A percentile compares a stretch with the other conserved stretches of the same genome.
Evolutionary conservation across 495 filamentous ascomycete species (phyloP).

Genomic region (Lophiotrema nucula): DNA sequence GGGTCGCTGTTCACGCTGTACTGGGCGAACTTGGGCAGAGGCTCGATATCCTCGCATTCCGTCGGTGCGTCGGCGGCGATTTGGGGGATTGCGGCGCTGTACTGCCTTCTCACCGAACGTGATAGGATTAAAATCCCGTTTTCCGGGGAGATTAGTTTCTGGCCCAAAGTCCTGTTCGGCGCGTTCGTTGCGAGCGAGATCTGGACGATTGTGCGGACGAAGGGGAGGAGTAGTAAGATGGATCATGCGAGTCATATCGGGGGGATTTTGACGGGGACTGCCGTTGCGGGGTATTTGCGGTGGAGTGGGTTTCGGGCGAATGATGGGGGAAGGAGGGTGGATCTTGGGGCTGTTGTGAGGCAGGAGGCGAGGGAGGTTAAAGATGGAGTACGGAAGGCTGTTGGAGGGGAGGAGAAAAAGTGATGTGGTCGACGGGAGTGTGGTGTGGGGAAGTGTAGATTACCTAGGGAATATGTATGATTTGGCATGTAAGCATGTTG

Average conservation of each 20-base stretch:
- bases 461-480: no score
- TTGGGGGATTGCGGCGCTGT: constrained; percentile 15
- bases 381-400: constrained; percentile 12
- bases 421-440: no score
- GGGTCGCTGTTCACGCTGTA: constrained; percentile 48
- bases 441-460: no score
- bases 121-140: constrained; percentile 20
- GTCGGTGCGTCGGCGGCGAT: constrained; percentile 23
- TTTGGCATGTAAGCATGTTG: no score
- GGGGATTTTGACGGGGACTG: constrained; percentile 3
- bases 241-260: constrained; percentile 29
- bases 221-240: neutral
- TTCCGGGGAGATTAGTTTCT: constrained; percentile 15
- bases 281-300: constrained; percentile 13
- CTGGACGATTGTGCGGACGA: neutral
- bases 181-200: constrained; percentile 10
- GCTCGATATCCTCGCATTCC: constrained; percentile 2
- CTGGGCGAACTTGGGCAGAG: constrained; percentile 22
- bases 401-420: neutral
- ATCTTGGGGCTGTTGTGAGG: constrained; percentile 9
- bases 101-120: constrained; percentile 12
- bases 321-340: constrained; percentile 8
- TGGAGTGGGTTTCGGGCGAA: neutral
- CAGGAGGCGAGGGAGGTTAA: constrained; percentile 20
- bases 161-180: constrained; percentile 7